Evolutionary conservation across 2,329 filamentous ascomycete genomes (phyloP), one percentile per base, ranked within the genome.

Genomic region (Colletotrichum tabaci): DNA sequence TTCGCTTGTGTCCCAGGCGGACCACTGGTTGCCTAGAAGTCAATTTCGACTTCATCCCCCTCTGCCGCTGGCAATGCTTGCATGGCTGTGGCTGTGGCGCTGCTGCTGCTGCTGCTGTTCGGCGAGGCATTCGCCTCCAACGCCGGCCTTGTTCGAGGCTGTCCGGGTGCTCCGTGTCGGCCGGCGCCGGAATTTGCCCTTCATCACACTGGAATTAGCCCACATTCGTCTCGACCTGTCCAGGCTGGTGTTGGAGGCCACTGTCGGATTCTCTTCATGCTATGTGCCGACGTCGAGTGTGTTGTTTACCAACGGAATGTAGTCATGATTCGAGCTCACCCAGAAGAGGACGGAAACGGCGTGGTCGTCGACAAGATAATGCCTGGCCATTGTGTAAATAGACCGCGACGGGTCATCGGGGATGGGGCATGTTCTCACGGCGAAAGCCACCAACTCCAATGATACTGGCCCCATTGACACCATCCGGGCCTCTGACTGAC

Each of bases 41-140:
- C 65, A 67, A 62, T 61, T 55, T 40, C 47, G 16, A 67, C 56
- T 44, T 67, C 65, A 62, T n/a, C n/a, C 50, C 21, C 30, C 21
- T 44, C 23, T 8, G 13, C 38, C 15, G 10, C 13, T 9, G 26
- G 42, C 16, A 40, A 40, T 40, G 18, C 21, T 35, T 42, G 16
- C 52, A n/a, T 10, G 18, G 52, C 38, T 55, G 49, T 13, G 13
- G 35, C 16, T 21, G 30, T 35, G 55, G n/a, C 55, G 18, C 16
- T 21, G 30, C 30, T 7, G 30, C 30, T 30, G n/a, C 21, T 38
- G 53, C 53, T 23, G 38, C 55, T 16, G 13, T 10, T 26, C 12
- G n/a, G 35, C 38, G 55, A 44, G 38, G 21, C 38, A 58, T 42
- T 44, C 21, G 5, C 35, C 21, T 44, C 52, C n/a, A 44, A 42